Percentiles rank a stretch among this genome's conserved stretches.
phyloP scores from a whole-genome alignment of 163 green algal species.

The Scenedesmus sp. region DNA sequence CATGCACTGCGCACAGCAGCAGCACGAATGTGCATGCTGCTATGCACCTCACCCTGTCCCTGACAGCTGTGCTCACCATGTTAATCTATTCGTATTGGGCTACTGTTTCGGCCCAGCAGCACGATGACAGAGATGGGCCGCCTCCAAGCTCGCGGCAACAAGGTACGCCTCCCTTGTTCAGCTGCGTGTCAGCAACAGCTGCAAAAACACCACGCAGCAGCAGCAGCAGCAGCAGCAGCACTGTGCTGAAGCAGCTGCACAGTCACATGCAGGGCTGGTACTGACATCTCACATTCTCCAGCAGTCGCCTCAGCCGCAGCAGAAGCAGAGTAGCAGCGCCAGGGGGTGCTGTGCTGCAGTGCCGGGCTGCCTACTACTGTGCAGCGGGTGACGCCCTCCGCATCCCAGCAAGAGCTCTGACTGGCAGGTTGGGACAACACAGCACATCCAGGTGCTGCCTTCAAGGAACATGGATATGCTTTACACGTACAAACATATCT shows the following conservation, averaged over 20 bases:
- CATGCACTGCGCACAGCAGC: neutral
- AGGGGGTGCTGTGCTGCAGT: no score
- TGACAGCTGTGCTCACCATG: neutral
- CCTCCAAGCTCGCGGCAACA: neutral
- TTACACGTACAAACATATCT: no score
- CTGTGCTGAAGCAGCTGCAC: neutral
- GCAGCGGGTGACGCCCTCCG: no score
- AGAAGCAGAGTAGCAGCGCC: no score
- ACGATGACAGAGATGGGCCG: constrained; percentile 23
- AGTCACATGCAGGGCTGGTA: neutral
- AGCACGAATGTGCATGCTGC: neutral
- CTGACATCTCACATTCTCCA: neutral
- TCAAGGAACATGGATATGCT: no score
- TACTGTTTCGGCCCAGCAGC: neutral
- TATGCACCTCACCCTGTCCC: neutral
- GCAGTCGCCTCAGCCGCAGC: no score
- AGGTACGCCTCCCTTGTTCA: neutral
- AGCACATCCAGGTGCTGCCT: no score
- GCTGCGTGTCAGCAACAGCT: neutral
- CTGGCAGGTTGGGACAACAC: no score
- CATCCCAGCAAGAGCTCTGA: no score
- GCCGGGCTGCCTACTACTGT: no score
- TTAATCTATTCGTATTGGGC: no score
- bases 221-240: neutral
- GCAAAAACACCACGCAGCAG: neutral